A percentile compares a stretch with the other conserved stretches of the same genome.
Evolutionary conservation across 2,329 filamentous ascomycete species (phyloP).

Genomic region (Microdochium nivale): DNA sequence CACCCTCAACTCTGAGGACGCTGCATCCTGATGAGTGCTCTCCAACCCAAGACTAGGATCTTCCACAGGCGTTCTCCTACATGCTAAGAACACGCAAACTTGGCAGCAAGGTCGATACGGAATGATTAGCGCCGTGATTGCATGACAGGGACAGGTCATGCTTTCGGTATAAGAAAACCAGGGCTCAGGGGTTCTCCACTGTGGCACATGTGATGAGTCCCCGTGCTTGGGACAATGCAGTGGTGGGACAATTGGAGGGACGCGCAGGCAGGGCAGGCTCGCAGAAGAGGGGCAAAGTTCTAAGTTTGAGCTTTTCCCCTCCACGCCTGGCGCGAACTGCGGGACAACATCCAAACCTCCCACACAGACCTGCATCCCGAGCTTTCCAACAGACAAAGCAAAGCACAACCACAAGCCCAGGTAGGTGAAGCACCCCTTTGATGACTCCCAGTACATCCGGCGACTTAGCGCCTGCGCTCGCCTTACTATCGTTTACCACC

Average conservation of each 20-base stretch:
- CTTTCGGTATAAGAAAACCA: background rate
- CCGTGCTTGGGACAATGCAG: background rate
- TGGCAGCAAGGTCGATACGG: too few species aligned
- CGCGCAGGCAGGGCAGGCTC: background rate
- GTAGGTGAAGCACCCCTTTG: too few species aligned
- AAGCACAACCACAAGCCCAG: background rate
- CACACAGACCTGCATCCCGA: background rate
- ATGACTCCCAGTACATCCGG: background rate
- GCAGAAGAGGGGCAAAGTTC: background rate
- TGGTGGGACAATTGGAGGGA: background rate
- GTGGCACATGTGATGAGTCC: background rate
- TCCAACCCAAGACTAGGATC: too few species aligned
- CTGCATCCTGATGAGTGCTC: too few species aligned
- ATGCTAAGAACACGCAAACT: too few species aligned
- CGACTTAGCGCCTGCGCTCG: too few species aligned
- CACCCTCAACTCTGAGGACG: too few species aligned
- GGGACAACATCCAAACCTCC: background rate
- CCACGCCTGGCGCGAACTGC: background rate
- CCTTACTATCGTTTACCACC: background rate
- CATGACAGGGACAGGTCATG: too few species aligned
- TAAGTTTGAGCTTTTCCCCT: slow-evolving; percentile 1
- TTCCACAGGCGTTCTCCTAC: too few species aligned
- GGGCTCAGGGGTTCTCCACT: background rate
- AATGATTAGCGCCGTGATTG: too few species aligned
- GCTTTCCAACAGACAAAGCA: background rate